phyloP scores from a whole-genome alignment of 495 filamentous ascomycete species.

The Podospora anserina region DNA sequence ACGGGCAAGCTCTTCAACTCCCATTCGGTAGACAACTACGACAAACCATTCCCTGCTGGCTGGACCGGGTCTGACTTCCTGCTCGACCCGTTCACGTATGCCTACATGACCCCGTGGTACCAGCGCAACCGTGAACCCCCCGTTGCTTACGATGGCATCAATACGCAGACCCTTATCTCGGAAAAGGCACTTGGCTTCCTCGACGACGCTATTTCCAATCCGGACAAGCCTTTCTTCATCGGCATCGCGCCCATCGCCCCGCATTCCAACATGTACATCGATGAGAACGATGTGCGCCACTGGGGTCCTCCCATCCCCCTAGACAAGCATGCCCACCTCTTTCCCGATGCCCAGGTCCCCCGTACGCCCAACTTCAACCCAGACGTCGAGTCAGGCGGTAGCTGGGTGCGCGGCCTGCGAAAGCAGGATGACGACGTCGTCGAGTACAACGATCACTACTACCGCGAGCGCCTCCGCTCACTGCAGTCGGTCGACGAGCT shows the following conservation, averaged over 20 bases:
- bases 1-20: constrained; percentile 71
- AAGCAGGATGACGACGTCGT: constrained; percentile 53
- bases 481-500: constrained; percentile 70
- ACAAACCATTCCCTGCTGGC: constrained; percentile 54
- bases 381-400: constrained; percentile 52
- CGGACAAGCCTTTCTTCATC: constrained; percentile 62
- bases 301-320: constrained; percentile 55
- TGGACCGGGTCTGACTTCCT: constrained; percentile 63
- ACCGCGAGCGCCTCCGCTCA: constrained; percentile 59
- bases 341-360: constrained; percentile 46
- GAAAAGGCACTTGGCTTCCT: constrained; percentile 61
- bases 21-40: constrained; percentile 57
- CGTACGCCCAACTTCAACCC: constrained; percentile 55
- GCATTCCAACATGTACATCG: constrained; percentile 50
- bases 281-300: constrained; percentile 15
- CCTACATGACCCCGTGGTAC: constrained; percentile 63
- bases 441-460: constrained; percentile 66
- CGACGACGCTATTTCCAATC: constrained; percentile 51
- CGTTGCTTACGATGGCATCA: constrained; percentile 53
- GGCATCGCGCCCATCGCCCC: constrained; percentile 64
- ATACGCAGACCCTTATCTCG: constrained; percentile 60
- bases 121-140: constrained; percentile 61
- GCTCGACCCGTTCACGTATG: constrained; percentile 69
- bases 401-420: constrained; percentile 57
- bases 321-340: constrained; percentile 46